Evolutionary conservation across 2,329 filamentous ascomycete genomes (phyloP).

Genomic region (Xylariales sp.): DNA sequence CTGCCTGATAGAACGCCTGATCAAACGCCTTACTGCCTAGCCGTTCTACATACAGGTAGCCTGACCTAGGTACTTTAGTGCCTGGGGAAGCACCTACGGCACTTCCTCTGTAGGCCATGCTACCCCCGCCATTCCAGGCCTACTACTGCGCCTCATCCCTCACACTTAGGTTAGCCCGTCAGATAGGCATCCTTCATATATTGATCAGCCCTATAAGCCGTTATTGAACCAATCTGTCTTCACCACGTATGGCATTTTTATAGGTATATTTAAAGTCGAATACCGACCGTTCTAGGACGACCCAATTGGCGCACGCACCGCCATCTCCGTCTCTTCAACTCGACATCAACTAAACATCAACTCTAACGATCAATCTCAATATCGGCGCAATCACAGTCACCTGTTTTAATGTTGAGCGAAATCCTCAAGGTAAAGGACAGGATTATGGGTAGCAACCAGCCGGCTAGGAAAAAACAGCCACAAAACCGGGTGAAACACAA

Average conservation of each 20-base stretch:
- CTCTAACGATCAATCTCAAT: background rate
- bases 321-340: background rate
- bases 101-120: too few species aligned
- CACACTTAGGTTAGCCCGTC: too few species aligned
- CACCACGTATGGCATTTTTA: background rate
- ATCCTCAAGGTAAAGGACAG: conserved; percentile 17
- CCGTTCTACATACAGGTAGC: too few species aligned
- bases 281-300: background rate
- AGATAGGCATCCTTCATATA: background rate
- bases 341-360: background rate
- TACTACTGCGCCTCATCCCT: conserved; percentile 3
- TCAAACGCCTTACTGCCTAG: too few species aligned
- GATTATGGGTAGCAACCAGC: background rate
- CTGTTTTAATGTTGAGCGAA: conserved; percentile 20
- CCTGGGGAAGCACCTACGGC: too few species aligned
- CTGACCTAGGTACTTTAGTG: too few species aligned
- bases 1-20: background rate
- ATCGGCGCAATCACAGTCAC: background rate
- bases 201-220: background rate
- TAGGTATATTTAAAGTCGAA: background rate
- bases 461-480: conserved; percentile 5
- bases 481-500: conserved; percentile 44
- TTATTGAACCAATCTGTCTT: conserved; percentile 1
- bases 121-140: background rate
- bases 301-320: background rate